These are phyloP conservation scores for Phytophthora megakarya DNA, from an alignment of 352 stramenopile species.

Conservation along the genomic window DNA sequence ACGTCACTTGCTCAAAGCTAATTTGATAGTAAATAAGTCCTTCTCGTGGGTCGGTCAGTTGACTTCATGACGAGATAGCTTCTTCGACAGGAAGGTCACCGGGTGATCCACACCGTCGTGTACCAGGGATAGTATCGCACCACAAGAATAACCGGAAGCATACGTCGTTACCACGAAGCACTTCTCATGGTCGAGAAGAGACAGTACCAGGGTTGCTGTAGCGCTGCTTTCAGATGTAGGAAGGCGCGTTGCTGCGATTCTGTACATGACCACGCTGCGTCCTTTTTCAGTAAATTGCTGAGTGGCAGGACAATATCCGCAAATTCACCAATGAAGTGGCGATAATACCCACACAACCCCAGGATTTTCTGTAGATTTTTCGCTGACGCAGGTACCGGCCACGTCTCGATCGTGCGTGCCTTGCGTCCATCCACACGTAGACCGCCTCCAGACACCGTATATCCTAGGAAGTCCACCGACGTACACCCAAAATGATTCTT, in stretches of 20 bases:
- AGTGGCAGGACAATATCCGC: constrained; percentile 22
- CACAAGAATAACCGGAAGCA: constrained; percentile 25
- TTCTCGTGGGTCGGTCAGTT: constrained; percentile 12
- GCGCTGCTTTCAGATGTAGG: constrained; percentile 22
- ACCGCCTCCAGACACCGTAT: constrained; percentile 24
- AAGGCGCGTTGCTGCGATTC: constrained; percentile 20
- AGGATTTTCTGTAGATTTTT: constrained; percentile 39
- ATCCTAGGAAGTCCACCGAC: constrained; percentile 31
- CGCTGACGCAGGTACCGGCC: neutral
- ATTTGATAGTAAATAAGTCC: constrained; percentile 17
- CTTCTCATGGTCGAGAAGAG: constrained; percentile 27
- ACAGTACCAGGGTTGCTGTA: constrained; percentile 35
- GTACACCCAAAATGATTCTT: constrained; percentile 33
- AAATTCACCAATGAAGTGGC: constrained; percentile 34
- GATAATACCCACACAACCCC: constrained; percentile 35
- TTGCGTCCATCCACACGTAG: constrained; percentile 29
- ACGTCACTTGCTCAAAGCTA: neutral
- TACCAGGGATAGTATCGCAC: neutral
- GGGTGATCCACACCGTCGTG: neutral
- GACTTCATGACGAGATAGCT: neutral
- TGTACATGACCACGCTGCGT: constrained; percentile 22
- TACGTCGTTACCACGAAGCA: constrained; percentile 41
- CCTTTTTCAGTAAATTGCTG: constrained; percentile 31
- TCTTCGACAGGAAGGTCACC: constrained; percentile 6
- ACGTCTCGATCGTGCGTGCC: constrained; percentile 29